phyloP scores from a whole-genome alignment of 140 eudicot species.

The Cichorium intybus region DNA sequence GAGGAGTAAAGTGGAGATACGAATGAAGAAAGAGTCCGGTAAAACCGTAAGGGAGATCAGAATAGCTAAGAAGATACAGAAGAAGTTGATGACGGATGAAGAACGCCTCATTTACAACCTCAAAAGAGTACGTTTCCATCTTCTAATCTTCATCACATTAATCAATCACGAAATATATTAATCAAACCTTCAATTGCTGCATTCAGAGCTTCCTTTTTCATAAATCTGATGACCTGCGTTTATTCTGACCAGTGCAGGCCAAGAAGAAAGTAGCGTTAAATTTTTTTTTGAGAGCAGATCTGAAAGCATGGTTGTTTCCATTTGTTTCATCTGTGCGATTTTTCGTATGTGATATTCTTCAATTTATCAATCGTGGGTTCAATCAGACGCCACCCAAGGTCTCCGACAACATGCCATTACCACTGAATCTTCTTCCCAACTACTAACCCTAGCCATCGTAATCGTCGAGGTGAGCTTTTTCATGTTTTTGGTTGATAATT shows the following conservation, averaged over 20 bases:
- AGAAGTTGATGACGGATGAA: constrained; percentile 93
- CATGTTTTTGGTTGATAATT: too few species aligned
- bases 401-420: too few species aligned
- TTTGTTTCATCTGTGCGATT: too few species aligned
- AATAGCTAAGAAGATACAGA: constrained; percentile 68
- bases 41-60: constrained; percentile 83
- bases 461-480: too few species aligned
- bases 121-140: constrained; percentile 59
- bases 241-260: constrained; percentile 55
- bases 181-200: neutral
- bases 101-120: constrained; percentile 87
- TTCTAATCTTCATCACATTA: neutral
- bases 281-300: too few species aligned
- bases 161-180: neutral
- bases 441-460: too few species aligned
- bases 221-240: too few species aligned
- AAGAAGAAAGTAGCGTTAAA: constrained; percentile 98
- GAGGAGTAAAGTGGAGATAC: constrained; percentile 90
- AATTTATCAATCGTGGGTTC: too few species aligned
- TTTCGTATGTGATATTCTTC: too few species aligned
- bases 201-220: neutral
- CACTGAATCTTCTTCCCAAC: too few species aligned
- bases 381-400: too few species aligned
- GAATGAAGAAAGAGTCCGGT: constrained; percentile 89
- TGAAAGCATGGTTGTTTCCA: too few species aligned